Evolutionary conservation across 371 early-diverging fungal genomes (phyloP).

Genomic region (Blakeslea trispora): DNA sequence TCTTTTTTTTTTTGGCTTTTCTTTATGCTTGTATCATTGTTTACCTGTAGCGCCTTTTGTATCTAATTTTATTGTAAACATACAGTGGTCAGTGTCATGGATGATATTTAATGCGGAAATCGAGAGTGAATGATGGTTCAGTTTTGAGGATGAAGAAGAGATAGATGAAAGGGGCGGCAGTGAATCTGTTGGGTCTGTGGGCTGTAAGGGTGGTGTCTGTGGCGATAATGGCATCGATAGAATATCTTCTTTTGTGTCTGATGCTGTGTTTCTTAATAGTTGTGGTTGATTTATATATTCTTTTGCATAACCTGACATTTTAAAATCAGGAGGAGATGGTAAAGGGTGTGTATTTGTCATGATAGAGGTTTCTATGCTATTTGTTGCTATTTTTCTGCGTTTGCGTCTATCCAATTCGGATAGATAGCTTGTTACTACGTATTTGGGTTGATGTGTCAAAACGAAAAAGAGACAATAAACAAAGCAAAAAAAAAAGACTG

Average conservation of each 20-base stretch:
- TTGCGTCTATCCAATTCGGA: conserved; percentile 25
- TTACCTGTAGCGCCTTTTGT: conserved; percentile 25
- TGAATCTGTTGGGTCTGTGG: neutral
- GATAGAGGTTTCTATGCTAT: neutral
- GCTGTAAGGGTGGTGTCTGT: conserved; percentile 1
- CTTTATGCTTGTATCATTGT: neutral
- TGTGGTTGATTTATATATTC: neutral
- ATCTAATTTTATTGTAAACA: conserved; percentile 29
- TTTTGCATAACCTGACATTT: neutral
- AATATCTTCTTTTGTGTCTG: neutral
- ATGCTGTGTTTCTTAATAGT: neutral
- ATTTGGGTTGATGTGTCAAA: conserved; percentile 25
- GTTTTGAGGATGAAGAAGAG: neutral
- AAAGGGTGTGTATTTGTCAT: conserved; percentile 1
- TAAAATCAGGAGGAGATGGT: conserved; percentile 1
- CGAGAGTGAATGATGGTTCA: neutral
- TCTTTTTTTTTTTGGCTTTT: neutral
- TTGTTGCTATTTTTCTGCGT: conserved; percentile 20
- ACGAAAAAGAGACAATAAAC: conserved; percentile 9
- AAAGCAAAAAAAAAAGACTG: neutral
- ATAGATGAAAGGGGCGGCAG: neutral
- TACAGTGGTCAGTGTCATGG: conserved; percentile 25
- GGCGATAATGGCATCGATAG: neutral
- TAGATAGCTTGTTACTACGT: conserved; percentile 15
- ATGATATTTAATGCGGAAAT: conserved; percentile 14